Conservation (phyloP, 1,284 basidiomycete genomes). For the Fomes fomentarius region DNA sequence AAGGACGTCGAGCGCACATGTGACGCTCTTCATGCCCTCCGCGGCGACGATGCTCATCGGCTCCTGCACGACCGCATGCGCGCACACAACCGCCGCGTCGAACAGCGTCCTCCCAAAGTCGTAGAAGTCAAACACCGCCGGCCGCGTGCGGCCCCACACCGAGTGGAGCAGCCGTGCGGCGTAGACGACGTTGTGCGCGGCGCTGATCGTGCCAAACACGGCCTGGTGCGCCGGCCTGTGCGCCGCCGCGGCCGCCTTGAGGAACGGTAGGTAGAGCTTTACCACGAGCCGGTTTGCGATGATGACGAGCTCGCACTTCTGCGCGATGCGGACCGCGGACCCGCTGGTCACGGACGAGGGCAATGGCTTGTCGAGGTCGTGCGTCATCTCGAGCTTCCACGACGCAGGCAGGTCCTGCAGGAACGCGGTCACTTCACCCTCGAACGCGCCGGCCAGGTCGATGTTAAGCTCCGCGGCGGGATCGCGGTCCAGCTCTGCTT, state of each 20-base stretch:
- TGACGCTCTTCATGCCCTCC: slow-evolving; percentile 52
- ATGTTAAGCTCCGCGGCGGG: slow-evolving; percentile 36
- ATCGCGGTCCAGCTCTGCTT: too few species aligned
- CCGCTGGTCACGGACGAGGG: slow-evolving; percentile 22
- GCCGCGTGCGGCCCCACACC: slow-evolving; percentile 41
- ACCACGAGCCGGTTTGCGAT: slow-evolving; percentile 62
- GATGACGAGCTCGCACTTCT: slow-evolving; percentile 61
- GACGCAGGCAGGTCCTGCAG: slow-evolving; percentile 50
- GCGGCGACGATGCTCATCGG: slow-evolving; percentile 49
- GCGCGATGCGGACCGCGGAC: slow-evolving; percentile 41
- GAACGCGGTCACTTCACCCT: slow-evolving; percentile 58
- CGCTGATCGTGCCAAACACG: slow-evolving; percentile 57
- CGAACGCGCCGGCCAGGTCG: slow-evolving; percentile 60
- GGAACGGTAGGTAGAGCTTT: slow-evolving; percentile 68
- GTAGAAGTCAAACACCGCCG: slow-evolving; percentile 60
- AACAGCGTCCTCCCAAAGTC: slow-evolving; percentile 61
- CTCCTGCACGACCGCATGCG: slow-evolving; percentile 58
- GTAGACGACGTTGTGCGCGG: slow-evolving; percentile 61
- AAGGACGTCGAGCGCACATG: slow-evolving; percentile 54
- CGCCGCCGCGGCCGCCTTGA: slow-evolving; percentile 40
- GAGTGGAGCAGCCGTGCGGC: slow-evolving; percentile 48
- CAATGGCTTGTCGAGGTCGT: slow-evolving; percentile 31
- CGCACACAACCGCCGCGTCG: slow-evolving; percentile 64
- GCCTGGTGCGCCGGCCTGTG: slow-evolving; percentile 47
- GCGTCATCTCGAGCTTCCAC: slow-evolving; percentile 41